A percentile compares a stretch with the other conserved stretches of the same genome.
Evolutionary conservation across 2,329 filamentous ascomycete species (phyloP).

Genomic region (Colletotrichum godetiae): DNA sequence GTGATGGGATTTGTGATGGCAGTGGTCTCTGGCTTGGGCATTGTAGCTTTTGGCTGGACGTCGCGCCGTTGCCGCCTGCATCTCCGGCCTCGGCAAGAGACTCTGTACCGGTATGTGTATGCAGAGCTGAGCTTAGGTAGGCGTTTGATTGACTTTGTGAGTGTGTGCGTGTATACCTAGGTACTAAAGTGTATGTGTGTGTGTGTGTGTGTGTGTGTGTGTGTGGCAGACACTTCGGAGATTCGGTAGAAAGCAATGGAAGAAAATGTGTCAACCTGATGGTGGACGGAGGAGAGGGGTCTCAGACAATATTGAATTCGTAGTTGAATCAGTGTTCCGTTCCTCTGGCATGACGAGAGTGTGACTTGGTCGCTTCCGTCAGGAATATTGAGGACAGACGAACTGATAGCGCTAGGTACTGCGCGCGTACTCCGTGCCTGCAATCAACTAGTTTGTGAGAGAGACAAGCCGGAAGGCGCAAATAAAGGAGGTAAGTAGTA

Average conservation of each 20-base stretch:
- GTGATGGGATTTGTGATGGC: conserved; percentile 7
- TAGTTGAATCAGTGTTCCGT: conserved; percentile 7
- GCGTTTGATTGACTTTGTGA: not conserved
- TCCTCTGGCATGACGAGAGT: conserved; percentile 10
- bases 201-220: not conserved
- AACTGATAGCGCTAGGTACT: not conserved
- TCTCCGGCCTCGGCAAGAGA: conserved; percentile 32
- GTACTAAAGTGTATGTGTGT: not conserved
- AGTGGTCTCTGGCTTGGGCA: conserved; percentile 12
- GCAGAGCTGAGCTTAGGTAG: conserved; percentile 21
- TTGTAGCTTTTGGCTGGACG: conserved; percentile 12
- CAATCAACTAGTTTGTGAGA: not conserved
- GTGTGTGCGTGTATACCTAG: not conserved
- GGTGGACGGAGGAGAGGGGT: conserved; percentile 18
- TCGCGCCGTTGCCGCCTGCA: conserved; percentile 33
- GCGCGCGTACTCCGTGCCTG: not conserved
- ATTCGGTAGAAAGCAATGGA: conserved; percentile 30
- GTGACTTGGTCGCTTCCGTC: conserved; percentile 30
- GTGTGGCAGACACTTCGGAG: conserved; percentile 18
- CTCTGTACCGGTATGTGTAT: conserved; percentile 28
- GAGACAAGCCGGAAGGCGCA: not conserved
- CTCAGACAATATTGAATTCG: conserved; percentile 25
- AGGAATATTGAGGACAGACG: not conserved
- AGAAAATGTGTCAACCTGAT: not conserved
- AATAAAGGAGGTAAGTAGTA: not conserved